phyloP scores from a whole-genome alignment of 2,329 filamentous ascomycete genomes.

The Fusarium sp. region DNA sequence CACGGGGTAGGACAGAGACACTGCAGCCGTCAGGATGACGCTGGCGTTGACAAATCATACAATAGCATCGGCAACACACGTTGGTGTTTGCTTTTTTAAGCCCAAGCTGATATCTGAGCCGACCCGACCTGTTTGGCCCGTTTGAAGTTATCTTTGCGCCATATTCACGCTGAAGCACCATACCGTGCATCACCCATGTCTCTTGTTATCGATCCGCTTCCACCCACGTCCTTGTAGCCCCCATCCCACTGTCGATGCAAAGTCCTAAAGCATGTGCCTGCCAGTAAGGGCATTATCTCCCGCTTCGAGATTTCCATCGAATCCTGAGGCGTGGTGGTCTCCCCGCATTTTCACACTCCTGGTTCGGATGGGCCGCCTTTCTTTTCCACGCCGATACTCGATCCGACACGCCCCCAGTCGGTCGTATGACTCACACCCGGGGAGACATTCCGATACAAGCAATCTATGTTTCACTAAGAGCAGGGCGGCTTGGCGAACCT shows the following conservation, averaged over 20 bases:
- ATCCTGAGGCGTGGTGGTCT: constrained; percentile 7
- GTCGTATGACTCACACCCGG: constrained; percentile 40
- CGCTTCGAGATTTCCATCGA: constrained; percentile 7
- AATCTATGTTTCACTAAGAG: constrained; percentile 37
- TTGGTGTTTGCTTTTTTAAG: constrained; percentile 28
- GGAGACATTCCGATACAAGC: constrained; percentile 31
- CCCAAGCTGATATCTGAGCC: constrained; percentile 7
- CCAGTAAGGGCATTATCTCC: not conserved
- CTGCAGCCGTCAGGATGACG: constrained; percentile 29
- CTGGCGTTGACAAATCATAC: constrained; percentile 39
- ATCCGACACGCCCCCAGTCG: constrained; percentile 13
- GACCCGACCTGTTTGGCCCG: constrained; percentile 8
- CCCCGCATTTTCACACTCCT: constrained; percentile 31
- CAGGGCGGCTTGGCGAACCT: constrained; percentile 22
- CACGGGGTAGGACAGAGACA: constrained; percentile 15
- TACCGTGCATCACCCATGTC: constrained; percentile 42
- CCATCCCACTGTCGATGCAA: constrained; percentile 12
- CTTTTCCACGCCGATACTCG: constrained; percentile 2
- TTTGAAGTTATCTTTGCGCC: constrained; percentile 26
- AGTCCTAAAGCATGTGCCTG: constrained; percentile 2
- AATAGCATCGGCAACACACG: constrained; percentile 13
- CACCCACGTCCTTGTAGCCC: constrained; percentile 22
- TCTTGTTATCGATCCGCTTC: constrained; percentile 20
- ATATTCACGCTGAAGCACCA: constrained; percentile 42
- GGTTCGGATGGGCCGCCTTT: constrained; percentile 29